Base-by-base conservation (phyloP, 345 rosid genomes). In the Gossypium stocksii region DNA sequence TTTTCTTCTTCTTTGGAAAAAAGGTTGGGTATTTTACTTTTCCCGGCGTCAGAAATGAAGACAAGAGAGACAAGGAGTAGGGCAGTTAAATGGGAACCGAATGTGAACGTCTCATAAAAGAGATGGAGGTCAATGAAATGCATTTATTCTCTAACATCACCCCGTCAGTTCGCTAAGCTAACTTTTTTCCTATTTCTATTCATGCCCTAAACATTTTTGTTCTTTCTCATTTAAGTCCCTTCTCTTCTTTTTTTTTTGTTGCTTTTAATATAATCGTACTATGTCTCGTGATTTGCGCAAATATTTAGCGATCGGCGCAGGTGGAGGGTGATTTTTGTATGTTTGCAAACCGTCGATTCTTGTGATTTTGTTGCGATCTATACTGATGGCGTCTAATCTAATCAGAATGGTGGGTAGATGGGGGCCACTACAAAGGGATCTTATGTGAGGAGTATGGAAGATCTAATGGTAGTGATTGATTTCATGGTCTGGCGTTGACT, bases 111-210 rank as follows among this genome's bases (percentile, higher is more conserved):
- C 41, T 19, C 10, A 17, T 51, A 57, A 29, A 41, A n/a, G 44
- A 43, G 51, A 27, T 43, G 69, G 11, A 11, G 68, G 76, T 63
- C 79, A 72, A 49, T 75, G 74, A 75, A 71, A 52, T 73, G 38
- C 20, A 70, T 70, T 83, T 80, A 71, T 77, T 77, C 63, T 58
- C 11, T 7, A 15, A 72, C 4, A 59, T 72, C 71, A 9, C 9
- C 34, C 38, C 38, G 9, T 48, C 6, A 3, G 15, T 62, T 23
- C 60, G 14, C 60, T 19, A 19, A 23, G 16, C 16, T 14, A 43
- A 72, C 22, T 60, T 46, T 1, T 34, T 25, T 60, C 20, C 29
- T 48, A 62, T 59, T 59, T 59, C 48, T 10, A 14, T 12, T 48
- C 8, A 2, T 10, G 15, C 14, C 71, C 70, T 59, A 3, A 27